Conservation (phyloP, 2,329 filamentous ascomycete species). For the Thelonectria discophora region DNA sequence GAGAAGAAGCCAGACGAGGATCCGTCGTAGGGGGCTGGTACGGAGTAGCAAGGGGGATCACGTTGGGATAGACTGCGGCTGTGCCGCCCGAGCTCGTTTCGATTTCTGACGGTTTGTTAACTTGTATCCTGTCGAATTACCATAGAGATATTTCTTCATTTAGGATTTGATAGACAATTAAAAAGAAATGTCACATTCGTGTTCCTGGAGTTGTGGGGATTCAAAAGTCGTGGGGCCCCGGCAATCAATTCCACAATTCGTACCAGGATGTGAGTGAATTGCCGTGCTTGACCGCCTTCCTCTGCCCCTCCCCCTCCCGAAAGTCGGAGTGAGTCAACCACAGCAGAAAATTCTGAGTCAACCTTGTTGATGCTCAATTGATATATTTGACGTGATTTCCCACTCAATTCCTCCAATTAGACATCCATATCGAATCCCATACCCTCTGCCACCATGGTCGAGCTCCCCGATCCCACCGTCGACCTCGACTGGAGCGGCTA, state of each 20-base stretch:
- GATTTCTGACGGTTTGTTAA: too few species aligned
- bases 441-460: slow-evolving; percentile 24
- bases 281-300: too few species aligned
- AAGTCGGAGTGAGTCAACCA: not conserved
- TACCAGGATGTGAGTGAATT: not conserved
- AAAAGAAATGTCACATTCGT: too few species aligned
- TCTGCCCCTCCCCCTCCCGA: not conserved
- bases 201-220: too few species aligned
- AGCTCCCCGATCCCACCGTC: slow-evolving; percentile 68
- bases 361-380: slow-evolving; percentile 4
- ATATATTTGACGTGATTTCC: not conserved
- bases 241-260: too few species aligned
- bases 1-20: not conserved
- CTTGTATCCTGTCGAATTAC: too few species aligned
- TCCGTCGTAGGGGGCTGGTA: not conserved
- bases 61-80: too few species aligned
- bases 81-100: too few species aligned
- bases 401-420: not conserved
- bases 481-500: slow-evolving; percentile 75
- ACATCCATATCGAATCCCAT: not conserved
- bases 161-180: too few species aligned
- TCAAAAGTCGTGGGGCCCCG: too few species aligned
- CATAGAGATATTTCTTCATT: too few species aligned
- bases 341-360: not conserved
- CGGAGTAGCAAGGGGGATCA: not conserved